Evolutionary conservation across 139 green algal species (phyloP).

Genomic region (Micromonas commoda): DNA sequence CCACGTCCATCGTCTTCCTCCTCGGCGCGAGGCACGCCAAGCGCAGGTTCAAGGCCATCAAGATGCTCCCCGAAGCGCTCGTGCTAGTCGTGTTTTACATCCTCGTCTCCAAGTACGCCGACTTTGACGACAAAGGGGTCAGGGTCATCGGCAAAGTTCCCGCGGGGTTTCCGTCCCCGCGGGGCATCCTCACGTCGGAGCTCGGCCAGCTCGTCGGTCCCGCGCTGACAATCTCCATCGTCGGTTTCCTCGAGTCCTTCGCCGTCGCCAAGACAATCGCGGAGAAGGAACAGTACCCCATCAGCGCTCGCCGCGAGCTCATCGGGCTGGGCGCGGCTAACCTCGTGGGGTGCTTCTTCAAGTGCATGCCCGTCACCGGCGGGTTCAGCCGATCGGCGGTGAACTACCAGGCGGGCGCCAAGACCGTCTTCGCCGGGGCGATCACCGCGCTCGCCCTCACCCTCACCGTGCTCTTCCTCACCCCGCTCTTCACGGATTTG

Average conservation of each 20-base stretch:
- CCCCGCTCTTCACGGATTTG: not conserved
- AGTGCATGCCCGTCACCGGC: constrained; percentile 71
- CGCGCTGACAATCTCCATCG: too few species aligned
- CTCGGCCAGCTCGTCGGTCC: too few species aligned
- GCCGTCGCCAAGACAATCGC: constrained; percentile 69
- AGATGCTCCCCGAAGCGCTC: too few species aligned
- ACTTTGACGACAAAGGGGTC: too few species aligned
- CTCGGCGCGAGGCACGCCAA: not conserved
- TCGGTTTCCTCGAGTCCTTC: constrained; percentile 65
- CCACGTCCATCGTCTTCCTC: not conserved
- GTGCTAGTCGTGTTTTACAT: too few species aligned
- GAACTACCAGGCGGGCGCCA: constrained; percentile 32
- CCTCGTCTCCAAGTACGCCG: too few species aligned
- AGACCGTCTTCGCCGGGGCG: constrained; percentile 47
- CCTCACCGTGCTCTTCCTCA: constrained; percentile 62
- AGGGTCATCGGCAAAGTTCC: too few species aligned
- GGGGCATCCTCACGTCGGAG: too few species aligned
- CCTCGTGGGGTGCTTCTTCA: constrained; percentile 68
- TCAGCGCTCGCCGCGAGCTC: constrained; percentile 67
- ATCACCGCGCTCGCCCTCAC: constrained; percentile 35
- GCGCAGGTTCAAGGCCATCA: too few species aligned
- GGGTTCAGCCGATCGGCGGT: constrained; percentile 73
- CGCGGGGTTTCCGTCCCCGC: too few species aligned
- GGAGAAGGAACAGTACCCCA: constrained; percentile 61
- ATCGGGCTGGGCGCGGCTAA: constrained; percentile 70